A percentile compares a stretch with the other conserved stretches of the same genome.
phyloP scores from a whole-genome alignment of 257 asterid species.

The Fraxinus excelsior region DNA sequence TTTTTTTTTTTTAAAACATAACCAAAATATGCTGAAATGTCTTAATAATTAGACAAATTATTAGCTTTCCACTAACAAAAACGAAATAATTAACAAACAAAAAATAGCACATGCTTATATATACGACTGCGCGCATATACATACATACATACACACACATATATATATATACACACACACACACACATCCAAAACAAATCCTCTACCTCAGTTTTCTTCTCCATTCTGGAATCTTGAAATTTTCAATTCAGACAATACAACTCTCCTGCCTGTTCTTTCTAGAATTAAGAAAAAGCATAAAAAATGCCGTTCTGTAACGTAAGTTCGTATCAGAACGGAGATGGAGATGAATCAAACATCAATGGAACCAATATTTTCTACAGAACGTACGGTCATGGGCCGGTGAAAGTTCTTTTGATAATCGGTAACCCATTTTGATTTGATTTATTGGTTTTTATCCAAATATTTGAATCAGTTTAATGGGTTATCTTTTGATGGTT shows the following conservation, averaged over 20 bases:
- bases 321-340: conserved; percentile 37
- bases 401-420: conserved; percentile 80
- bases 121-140: not conserved
- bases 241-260: not conserved
- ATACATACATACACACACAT: too few relatives aligned
- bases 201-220: conserved; percentile 12
- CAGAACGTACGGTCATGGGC: conserved; percentile 82
- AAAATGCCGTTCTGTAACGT: conserved; percentile 84
- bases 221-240: conserved; percentile 18
- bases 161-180: too few relatives aligned
- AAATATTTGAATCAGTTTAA: conserved; percentile 10
- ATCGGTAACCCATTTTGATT: conserved; percentile 56
- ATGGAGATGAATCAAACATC: conserved; percentile 35
- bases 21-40: too few relatives aligned
- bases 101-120: conserved; percentile 15
- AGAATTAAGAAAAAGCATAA: not conserved
- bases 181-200: conserved; percentile 14
- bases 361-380: conserved; percentile 69
- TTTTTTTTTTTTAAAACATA: too few relatives aligned
- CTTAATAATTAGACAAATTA: not conserved
- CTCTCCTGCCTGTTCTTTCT: conserved; percentile 29
- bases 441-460: not conserved
- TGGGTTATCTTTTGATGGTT: conserved; percentile 33
- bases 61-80: not conserved
- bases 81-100: not conserved